Conservation (phyloP, 805 yeast genomes). For the Metschnikowia dekortorum region DNA sequence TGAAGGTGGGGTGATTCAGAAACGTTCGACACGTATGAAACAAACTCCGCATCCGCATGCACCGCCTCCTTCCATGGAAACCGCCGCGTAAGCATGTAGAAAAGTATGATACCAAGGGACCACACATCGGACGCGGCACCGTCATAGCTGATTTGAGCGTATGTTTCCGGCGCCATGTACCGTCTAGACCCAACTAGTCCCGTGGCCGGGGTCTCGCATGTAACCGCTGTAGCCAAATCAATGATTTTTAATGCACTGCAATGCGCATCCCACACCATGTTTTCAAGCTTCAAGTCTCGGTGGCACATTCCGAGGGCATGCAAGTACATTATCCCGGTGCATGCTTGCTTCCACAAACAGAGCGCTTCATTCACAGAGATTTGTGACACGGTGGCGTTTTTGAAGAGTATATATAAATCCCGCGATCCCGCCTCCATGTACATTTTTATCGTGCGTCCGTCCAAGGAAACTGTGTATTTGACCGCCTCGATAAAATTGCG, state of each 20-base stretch:
- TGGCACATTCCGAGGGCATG: constrained; percentile 40
- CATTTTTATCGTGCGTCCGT: constrained; percentile 21
- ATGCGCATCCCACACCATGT: constrained; percentile 31
- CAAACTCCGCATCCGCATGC: constrained; percentile 23
- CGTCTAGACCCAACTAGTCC: constrained; percentile 48
- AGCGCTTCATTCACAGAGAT: constrained; percentile 13
- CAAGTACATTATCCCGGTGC: constrained; percentile 33
- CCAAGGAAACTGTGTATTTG: constrained; percentile 24
- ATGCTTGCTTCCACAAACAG: constrained; percentile 40
- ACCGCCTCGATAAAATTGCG: constrained; percentile 31
- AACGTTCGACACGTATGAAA: constrained; percentile 2
- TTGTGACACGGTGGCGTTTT: neutral
- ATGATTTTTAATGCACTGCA: constrained; percentile 38
- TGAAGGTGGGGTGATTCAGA: neutral
- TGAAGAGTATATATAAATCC: constrained; percentile 16
- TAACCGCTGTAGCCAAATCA: constrained; percentile 36
- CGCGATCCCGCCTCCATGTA: constrained; percentile 31
- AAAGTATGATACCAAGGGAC: constrained; percentile 46
- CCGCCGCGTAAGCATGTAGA: constrained; percentile 23
- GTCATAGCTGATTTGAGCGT: constrained; percentile 31
- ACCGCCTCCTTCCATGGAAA: constrained; percentile 49
- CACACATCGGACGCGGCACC: constrained; percentile 44
- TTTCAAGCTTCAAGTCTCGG: constrained; percentile 48
- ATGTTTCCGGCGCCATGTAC: constrained; percentile 48
- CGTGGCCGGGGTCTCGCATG: constrained; percentile 16